Percentiles rank a stretch among this genome's conserved stretches.
Conservation (phyloP, 2,329 filamentous ascomycete genomes). For the Curvularia verruculosa region DNA sequence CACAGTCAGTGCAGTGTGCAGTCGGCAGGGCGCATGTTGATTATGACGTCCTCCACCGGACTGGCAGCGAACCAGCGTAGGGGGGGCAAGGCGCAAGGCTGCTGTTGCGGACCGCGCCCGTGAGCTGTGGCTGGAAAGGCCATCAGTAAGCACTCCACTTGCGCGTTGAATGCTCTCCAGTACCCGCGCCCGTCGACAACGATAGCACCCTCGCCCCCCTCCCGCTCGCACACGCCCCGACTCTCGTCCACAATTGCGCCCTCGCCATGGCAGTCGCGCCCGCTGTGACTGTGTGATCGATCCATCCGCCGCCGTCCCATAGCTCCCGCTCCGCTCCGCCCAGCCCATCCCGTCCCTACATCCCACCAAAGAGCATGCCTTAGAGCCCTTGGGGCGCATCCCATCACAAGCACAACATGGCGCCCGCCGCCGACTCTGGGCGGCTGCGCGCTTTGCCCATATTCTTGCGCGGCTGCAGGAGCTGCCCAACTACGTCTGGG, state of each 20-base stretch:
- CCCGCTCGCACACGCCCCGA: conserved; percentile 1
- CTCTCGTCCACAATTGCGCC: not conserved
- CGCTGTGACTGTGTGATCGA: conserved; percentile 1
- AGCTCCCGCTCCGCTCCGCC: not conserved
- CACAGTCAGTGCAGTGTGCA: not conserved
- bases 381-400: not conserved
- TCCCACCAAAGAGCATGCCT: conserved; percentile 17
- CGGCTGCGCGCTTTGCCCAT: conserved; percentile 39
- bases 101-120: conserved; percentile 6
- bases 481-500: conserved; percentile 49
- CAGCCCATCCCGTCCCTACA: not conserved
- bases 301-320: not conserved
- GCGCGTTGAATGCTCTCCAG: conserved; percentile 3
- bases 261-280: conserved; percentile 11
- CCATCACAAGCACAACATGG: conserved; percentile 27
- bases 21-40: not conserved
- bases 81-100: conserved; percentile 12
- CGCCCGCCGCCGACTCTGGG: conserved; percentile 12
- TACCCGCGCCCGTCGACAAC: conserved; percentile 2
- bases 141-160: conserved; percentile 23
- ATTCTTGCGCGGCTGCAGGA: conserved; percentile 47
- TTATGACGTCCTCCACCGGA: conserved; percentile 7
- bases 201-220: conserved; percentile 5
- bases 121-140: conserved; percentile 17
- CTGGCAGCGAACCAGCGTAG: conserved; percentile 10